Base-by-base conservation (phyloP, 805 yeast species). In the Candida odintsovae region DNA sequence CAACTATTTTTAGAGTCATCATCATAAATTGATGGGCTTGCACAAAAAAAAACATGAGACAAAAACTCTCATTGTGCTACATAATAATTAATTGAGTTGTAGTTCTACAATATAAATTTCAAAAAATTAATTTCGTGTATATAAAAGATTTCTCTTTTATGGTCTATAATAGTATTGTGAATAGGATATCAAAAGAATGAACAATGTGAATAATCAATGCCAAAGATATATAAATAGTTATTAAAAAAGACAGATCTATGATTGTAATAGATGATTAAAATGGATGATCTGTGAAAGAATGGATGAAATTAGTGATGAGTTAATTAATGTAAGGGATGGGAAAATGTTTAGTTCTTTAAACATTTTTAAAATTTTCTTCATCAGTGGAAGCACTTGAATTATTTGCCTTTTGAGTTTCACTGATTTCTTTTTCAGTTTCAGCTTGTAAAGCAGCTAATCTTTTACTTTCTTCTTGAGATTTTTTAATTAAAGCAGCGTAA, bases 401-500 rank as follows among this genome's bases (percentile, higher is more conserved):
- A 23, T 3, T 28, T 28, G 26, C 31, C n/a, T 26, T 23, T 5
- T 40, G 31, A 25, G 35, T 31, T n/a, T 18, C 28, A 16, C 42
- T 40, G 18, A 29, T 48, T 36, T 50, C 55, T 10, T 36, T 37
- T 19, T 53, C 57, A 18, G 45, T 51, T 41, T 53, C 56, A 2
- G 37, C 39, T 38, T 54, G 52, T 38, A 50, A 26, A 22, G 38
- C 42, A 16, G 41, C 50, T 21, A 54, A 43, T 48, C 50, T 48
- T 11, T 39, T 52, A n/a, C 43, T 50, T 50, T 73, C 78, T 29
- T 53, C 61, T 23, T 55, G 56, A 36, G 57, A 61, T 42, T 61
- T 75, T 66, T 61, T 75, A 70, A 63, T 52, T 57, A 69, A 47
- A 1, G 85, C 83, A 46, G 72, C 73, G 59, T 75, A 82, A 36